phyloP scores from a whole-genome alignment of 441 rosid genomes.

The Gossypium gossypioides region DNA sequence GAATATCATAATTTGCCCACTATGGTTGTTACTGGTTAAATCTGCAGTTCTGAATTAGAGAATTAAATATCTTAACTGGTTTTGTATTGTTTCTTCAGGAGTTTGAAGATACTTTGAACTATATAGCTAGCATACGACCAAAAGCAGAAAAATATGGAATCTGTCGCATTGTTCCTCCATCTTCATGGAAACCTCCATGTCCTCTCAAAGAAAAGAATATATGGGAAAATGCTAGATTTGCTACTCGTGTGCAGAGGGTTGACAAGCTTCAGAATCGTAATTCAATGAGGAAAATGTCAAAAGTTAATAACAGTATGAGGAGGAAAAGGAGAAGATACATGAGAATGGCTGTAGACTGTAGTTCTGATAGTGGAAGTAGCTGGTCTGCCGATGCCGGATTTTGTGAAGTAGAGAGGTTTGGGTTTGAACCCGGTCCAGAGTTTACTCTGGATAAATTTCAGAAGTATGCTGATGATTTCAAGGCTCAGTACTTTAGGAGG shows the following conservation, averaged over 20 bases:
- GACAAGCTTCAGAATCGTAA: constrained; percentile 94
- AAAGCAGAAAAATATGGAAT: constrained; percentile 91
- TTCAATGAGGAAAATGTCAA: constrained; percentile 63
- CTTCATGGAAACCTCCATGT: constrained; percentile 96
- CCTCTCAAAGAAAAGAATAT: constrained; percentile 60
- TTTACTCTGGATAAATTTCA: constrained; percentile 70
- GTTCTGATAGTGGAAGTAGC: constrained; percentile 33
- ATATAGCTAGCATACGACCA: constrained; percentile 71
- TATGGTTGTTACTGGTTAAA: constrained; percentile 5
- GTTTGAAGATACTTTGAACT: constrained; percentile 83
- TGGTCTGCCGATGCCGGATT: constrained; percentile 33
- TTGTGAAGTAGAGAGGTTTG: constrained; percentile 64
- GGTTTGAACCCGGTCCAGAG: constrained; percentile 94
- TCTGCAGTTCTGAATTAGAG: neutral
- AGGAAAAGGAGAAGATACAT: constrained; percentile 76
- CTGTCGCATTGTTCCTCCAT: constrained; percentile 96
- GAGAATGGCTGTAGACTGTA: constrained; percentile 51
- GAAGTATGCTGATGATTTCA: constrained; percentile 84
- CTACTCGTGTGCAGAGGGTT: constrained; percentile 92
- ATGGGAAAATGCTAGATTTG: constrained; percentile 79
- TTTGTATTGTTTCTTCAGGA: constrained; percentile 44
- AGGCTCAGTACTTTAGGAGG: constrained; percentile 66
- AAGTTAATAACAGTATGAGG: constrained; percentile 38
- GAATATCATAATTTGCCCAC: neutral
- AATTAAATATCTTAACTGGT: constrained; percentile 15